Conservation (phyloP, 2,329 filamentous ascomycete species). For the Pseudogymnoascus sp. region DNA sequence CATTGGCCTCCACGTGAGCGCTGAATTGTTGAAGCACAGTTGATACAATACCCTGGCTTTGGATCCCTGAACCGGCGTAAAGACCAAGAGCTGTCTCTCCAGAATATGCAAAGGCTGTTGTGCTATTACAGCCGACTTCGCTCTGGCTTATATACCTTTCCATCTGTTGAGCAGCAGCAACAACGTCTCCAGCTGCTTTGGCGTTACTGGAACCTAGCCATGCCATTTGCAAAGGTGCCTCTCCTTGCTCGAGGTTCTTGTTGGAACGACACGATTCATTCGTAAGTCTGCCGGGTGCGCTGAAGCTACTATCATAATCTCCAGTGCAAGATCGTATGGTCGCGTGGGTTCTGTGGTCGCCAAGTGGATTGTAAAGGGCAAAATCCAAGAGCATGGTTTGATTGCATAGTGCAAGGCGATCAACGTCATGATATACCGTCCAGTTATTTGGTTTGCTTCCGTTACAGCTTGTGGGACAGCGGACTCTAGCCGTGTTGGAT, state of each 20-base stretch:
- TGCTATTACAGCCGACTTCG: background rate
- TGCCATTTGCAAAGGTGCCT: background rate
- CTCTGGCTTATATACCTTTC: background rate
- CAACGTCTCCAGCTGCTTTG: background rate
- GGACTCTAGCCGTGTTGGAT: background rate
- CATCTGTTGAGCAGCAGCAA: background rate
- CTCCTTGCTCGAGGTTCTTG: background rate
- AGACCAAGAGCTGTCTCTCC: background rate
- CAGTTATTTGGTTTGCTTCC: slow-evolving; percentile 14
- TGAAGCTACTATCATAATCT: background rate
- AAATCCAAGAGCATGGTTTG: slow-evolving; percentile 17
- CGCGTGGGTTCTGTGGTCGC: slow-evolving; percentile 11
- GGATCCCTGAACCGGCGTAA: background rate
- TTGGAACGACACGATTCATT: background rate
- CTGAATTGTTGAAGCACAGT: background rate
- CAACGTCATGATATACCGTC: slow-evolving; percentile 16
- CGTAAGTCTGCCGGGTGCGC: background rate
- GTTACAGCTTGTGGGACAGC: slow-evolving; percentile 14
- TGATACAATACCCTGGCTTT: background rate
- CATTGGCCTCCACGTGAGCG: background rate
- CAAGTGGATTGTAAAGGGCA: slow-evolving; percentile 16
- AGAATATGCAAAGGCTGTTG: slow-evolving; percentile 6
- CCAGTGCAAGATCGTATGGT: slow-evolving; percentile 13
- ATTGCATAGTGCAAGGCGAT: slow-evolving; percentile 14
- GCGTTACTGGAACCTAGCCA: background rate